Evolutionary conservation across 768 basidiomycete species (phyloP), one percentile per base, ranked within the genome.

Genomic region (Boletus reticuloceps): DNA sequence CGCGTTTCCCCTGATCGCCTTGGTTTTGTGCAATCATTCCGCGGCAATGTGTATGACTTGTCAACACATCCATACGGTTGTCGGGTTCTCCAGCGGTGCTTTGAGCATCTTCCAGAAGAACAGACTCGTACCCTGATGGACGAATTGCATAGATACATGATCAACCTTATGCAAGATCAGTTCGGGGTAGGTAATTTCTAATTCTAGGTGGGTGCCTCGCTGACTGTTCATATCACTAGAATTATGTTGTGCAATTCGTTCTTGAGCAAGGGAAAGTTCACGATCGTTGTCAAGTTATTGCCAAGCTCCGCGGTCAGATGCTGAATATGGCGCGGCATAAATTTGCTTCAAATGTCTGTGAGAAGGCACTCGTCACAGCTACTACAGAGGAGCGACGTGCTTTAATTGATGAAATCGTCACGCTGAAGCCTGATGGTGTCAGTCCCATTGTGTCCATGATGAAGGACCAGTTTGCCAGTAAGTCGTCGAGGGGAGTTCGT

Each of bases 321-420:
- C 69, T 94, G 41, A 76, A 78, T 57, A 84, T 95, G 80, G 82
- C 92, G 1, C 82, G 85, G 50, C 92, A 93, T 69, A 96, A 96
- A 68, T 96, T 91, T 65, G 94, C 93, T 6, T 97, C 94, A 6
- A 98, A 99, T 65, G 96, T 98, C 19, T 90, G 89, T 69, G 95
- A 96, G 74, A 94, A 93, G 71, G 93, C 92, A 6, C 79, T 96
- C 36, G 69, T 85, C 29, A 83, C 79, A 34, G 83, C 89, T 1
- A 80, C 83, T 51, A 34, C 77, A 1, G 85, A 86, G 11, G 85
- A 80, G 57, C 86, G 92, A 43, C 81, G 80, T 10, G 68, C 72
- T 36, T 74, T 98, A 41, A 83, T 98, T 55, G 85, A 91, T 27
- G 95, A 97, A 70, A 83, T 98, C 53, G 81, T 96, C 74, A 69